Conservation (phyloP, 129 eudicot species). For the Lactuca saligna region DNA sequence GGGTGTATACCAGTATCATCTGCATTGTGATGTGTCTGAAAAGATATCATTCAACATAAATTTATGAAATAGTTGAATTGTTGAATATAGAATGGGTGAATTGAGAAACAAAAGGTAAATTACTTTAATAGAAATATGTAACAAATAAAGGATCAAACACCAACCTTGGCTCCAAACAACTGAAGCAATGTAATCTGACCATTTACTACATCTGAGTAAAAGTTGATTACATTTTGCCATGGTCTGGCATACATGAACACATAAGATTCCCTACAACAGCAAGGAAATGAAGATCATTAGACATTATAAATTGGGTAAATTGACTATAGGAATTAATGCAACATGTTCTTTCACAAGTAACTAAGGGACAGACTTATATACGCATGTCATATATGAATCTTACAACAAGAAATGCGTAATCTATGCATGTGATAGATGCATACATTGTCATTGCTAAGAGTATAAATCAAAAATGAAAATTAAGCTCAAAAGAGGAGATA, state of each 20-base stretch:
- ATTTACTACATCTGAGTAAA: conserved; percentile 66
- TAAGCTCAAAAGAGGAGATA: background rate
- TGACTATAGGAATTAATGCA: conserved; percentile 1
- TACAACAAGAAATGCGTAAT: background rate
- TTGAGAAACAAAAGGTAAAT: too few species aligned
- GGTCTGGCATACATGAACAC: conserved; percentile 82
- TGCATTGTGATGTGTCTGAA: conserved; percentile 36
- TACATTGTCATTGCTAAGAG: background rate
- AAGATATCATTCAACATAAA: conserved; percentile 20
- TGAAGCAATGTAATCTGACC: conserved; percentile 47
- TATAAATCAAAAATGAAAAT: background rate
- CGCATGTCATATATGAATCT: conserved; percentile 1
- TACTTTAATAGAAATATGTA: too few species aligned
- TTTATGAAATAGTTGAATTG: background rate
- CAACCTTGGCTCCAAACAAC: conserved; percentile 61
- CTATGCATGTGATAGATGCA: background rate
- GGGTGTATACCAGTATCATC: conserved; percentile 44
- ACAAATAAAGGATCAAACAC: conserved; percentile 1
- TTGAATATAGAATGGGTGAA: background rate
- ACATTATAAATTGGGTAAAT: conserved; percentile 1
- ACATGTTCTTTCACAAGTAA: background rate
- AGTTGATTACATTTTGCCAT: conserved; percentile 66
- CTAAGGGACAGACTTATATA: background rate
- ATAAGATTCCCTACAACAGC: conserved; percentile 70
- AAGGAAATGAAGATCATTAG: background rate